Conservation (phyloP, 2,329 filamentous ascomycete species). For the Aspergillus fischeri region DNA sequence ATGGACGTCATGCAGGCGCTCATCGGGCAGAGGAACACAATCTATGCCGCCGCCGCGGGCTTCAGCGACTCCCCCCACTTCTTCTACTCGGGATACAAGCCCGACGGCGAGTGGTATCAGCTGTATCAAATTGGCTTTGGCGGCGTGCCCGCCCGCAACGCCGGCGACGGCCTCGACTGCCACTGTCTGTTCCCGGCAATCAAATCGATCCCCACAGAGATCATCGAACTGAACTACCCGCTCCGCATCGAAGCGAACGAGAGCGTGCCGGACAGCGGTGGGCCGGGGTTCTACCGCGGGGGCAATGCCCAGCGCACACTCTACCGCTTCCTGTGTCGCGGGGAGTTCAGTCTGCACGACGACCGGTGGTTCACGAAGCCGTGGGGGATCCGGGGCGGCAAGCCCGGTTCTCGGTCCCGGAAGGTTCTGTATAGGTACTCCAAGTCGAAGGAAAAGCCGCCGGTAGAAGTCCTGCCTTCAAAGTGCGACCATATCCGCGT, state of each 20-base stretch:
- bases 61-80: conserved; percentile 51
- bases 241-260: conserved; percentile 48
- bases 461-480: conserved; percentile 36
- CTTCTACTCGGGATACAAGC: conserved; percentile 49
- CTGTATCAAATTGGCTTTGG: conserved; percentile 51
- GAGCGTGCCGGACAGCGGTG: conserved; percentile 46
- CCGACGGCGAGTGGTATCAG: conserved; percentile 47
- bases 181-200: conserved; percentile 50
- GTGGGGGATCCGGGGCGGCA: conserved; percentile 47
- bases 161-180: conserved; percentile 48
- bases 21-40: conserved; percentile 45
- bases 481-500: conserved; percentile 49
- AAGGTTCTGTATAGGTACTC: conserved; percentile 45
- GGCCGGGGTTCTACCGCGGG: conserved; percentile 45
- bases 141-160: conserved; percentile 45
- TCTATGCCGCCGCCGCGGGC: conserved; percentile 47
- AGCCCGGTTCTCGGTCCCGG: conserved; percentile 41
- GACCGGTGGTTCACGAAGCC: conserved; percentile 49
- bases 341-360: conserved; percentile 47
- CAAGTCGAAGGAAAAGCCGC: conserved; percentile 27
- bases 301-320: conserved; percentile 48
- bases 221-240: conserved; percentile 47
- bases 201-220: conserved; percentile 49
- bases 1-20: conserved; percentile 50
- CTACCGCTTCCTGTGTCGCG: conserved; percentile 45